Evolutionary conservation across 306 rosid species (phyloP).

Genomic region (Senna siamea): DNA sequence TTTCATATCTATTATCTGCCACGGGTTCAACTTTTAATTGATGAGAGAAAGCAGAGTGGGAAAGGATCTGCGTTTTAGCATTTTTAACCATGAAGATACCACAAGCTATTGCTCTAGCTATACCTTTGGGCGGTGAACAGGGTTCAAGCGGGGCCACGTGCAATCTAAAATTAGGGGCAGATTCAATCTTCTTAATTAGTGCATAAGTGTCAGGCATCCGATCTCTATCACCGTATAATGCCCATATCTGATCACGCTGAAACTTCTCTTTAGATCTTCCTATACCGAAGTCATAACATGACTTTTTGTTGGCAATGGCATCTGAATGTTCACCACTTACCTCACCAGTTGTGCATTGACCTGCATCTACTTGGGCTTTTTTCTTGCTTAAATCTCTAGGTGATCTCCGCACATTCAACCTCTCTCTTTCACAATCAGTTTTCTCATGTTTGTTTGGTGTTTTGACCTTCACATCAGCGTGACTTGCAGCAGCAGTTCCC

Average conservation of each 20-base stretch:
- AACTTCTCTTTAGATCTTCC: slow-evolving; percentile 51
- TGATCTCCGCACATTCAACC: slow-evolving; percentile 52
- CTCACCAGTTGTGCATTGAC: slow-evolving; percentile 23
- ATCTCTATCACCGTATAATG: slow-evolving; percentile 54
- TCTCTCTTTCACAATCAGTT: slow-evolving; percentile 37
- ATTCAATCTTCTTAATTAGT: slow-evolving; percentile 55
- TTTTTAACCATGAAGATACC: slow-evolving; percentile 50
- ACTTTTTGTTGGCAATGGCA: slow-evolving; percentile 24
- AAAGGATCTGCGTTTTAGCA: slow-evolving; percentile 32
- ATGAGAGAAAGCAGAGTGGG: slow-evolving; percentile 54
- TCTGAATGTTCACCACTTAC: slow-evolving; percentile 41
- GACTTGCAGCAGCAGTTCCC: slow-evolving; percentile 39
- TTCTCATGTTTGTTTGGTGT: slow-evolving; percentile 55
- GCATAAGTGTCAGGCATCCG: slow-evolving; percentile 54
- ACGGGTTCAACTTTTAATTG: slow-evolving; percentile 37
- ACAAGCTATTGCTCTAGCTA: slow-evolving; percentile 46
- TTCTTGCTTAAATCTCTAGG: slow-evolving; percentile 64
- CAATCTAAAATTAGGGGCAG: slow-evolving; percentile 45
- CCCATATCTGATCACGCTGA: slow-evolving; percentile 70
- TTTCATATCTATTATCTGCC: slow-evolving; percentile 42
- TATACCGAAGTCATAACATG: slow-evolving; percentile 23
- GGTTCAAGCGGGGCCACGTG: slow-evolving; percentile 57
- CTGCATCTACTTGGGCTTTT: slow-evolving; percentile 44
- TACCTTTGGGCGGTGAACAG: slow-evolving; percentile 35
- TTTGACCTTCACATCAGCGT: slow-evolving; percentile 40